These are phyloP conservation scores for Aschersonia sp. DNA, from an alignment of 2,329 filamentous ascomycete genomes.

Conservation along the genomic window DNA sequence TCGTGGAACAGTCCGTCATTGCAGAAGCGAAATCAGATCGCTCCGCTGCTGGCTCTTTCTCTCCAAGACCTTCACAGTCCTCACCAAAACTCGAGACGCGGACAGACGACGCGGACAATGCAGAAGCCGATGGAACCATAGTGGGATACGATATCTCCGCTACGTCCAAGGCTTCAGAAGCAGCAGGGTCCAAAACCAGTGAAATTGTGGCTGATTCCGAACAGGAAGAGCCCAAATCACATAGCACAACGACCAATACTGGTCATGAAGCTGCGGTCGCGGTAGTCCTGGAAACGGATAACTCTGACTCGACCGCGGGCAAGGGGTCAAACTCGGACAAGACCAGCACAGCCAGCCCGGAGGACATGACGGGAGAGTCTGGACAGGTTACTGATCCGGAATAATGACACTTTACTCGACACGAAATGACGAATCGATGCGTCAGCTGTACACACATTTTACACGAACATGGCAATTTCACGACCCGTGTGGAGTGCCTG, in stretches of 20 bases:
- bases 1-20: slow-evolving; percentile 22
- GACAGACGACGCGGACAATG: not conserved
- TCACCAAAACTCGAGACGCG: not conserved
- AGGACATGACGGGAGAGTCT: slow-evolving; percentile 3
- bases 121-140: too few relatives aligned
- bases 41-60: slow-evolving; percentile 1
- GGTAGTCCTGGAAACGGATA: not conserved
- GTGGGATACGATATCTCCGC: too few relatives aligned
- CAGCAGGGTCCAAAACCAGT: not conserved
- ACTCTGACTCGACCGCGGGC: not conserved
- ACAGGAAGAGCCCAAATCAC: not conserved
- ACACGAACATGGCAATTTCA: too few relatives aligned
- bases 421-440: too few relatives aligned
- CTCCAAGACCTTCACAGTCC: not conserved
- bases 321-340: not conserved
- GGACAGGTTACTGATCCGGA: slow-evolving; percentile 3
- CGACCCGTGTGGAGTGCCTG: too few relatives aligned
- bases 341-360: slow-evolving; percentile 1
- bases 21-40: slow-evolving; percentile 5
- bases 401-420: not conserved
- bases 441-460: not conserved
- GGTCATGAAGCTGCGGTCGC: not conserved
- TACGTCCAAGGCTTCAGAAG: too few relatives aligned
- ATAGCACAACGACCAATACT: not conserved
- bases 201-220: not conserved